Percentiles rank a stretch among this genome's conserved stretches.
Evolutionary conservation across 2,329 filamentous ascomycete species (phyloP).

Genomic region (Didymella sp.): DNA sequence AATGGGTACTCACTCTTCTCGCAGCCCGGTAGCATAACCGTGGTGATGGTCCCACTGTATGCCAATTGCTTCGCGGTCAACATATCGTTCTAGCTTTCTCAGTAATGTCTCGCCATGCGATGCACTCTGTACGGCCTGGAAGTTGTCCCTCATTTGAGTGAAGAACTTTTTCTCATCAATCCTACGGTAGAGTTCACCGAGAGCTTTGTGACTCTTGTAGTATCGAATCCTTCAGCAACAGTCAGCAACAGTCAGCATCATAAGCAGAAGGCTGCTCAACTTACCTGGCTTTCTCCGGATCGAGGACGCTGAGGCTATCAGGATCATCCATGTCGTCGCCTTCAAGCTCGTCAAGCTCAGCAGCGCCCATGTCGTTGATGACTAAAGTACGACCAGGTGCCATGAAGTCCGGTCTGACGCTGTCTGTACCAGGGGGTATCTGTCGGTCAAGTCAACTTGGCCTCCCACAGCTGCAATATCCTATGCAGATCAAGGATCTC

Average conservation of each 20-base stretch:
- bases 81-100: slow-evolving; percentile 51
- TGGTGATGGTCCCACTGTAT: slow-evolving; percentile 52
- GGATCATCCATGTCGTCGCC: slow-evolving; percentile 49
- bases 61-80: slow-evolving; percentile 49
- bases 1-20: slow-evolving; percentile 33
- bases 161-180: slow-evolving; percentile 75
- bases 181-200: slow-evolving; percentile 73
- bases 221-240: slow-evolving; percentile 55
- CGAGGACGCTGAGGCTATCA: slow-evolving; percentile 48
- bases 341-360: slow-evolving; percentile 34
- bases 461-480: too few relatives aligned
- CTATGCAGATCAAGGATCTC: too few relatives aligned
- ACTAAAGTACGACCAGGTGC: slow-evolving; percentile 52
- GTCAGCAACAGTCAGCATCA: neutral
- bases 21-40: slow-evolving; percentile 53
- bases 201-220: slow-evolving; percentile 71
- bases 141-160: slow-evolving; percentile 32
- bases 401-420: slow-evolving; percentile 61
- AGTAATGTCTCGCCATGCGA: slow-evolving; percentile 27
- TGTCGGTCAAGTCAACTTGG: neutral
- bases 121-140: slow-evolving; percentile 12
- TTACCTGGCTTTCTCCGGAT: slow-evolving; percentile 50
- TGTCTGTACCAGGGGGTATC: slow-evolving; percentile 28
- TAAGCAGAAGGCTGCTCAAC: neutral
- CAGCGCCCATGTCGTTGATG: slow-evolving; percentile 44